Percentiles rank a stretch among this genome's conserved stretches.
Conservation (phyloP, 495 filamentous ascomycete genomes). For the Penicillium daleae region DNA sequence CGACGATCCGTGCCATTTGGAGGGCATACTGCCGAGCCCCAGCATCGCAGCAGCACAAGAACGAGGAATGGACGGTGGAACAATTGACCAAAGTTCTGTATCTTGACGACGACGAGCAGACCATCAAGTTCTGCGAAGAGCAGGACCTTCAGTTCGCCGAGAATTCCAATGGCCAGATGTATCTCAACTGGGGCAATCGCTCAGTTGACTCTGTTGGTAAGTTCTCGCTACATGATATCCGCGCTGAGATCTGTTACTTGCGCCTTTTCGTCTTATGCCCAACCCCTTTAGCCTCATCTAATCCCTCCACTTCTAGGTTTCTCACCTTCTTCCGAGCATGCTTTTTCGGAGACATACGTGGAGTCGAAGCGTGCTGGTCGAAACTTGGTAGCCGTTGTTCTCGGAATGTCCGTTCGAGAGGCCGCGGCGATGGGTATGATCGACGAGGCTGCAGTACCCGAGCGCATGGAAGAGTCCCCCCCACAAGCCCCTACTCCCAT, state of each 20-base stretch:
- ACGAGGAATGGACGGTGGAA: slow-evolving; percentile 73
- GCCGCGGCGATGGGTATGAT: slow-evolving; percentile 52
- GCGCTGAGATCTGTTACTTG: neutral
- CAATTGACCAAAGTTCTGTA: slow-evolving; percentile 67
- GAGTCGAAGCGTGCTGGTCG: slow-evolving; percentile 56
- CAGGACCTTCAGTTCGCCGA: slow-evolving; percentile 66
- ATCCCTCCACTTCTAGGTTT: slow-evolving; percentile 33
- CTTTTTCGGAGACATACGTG: slow-evolving; percentile 53
- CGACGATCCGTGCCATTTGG: slow-evolving; percentile 72
- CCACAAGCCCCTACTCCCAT: neutral
- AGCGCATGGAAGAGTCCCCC: slow-evolving; percentile 13
- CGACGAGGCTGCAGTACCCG: slow-evolving; percentile 36
- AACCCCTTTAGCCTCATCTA: neutral
- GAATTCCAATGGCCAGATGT: slow-evolving; percentile 52
- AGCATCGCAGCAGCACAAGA: slow-evolving; percentile 66
- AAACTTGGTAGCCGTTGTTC: slow-evolving; percentile 51
- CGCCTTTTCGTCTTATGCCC: slow-evolving; percentile 5
- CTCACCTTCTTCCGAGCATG: slow-evolving; percentile 50
- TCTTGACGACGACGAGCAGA: slow-evolving; percentile 76
- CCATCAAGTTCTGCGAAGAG: slow-evolving; percentile 67
- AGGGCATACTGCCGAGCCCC: slow-evolving; percentile 57
- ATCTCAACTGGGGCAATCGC: slow-evolving; percentile 55
- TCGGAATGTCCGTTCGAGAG: slow-evolving; percentile 55
- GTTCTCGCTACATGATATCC: slow-evolving; percentile 20
- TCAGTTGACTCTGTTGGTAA: slow-evolving; percentile 49